These are phyloP conservation scores for Podaxis sp. DNA, from an alignment of 768 basidiomycete species.

Conservation along the genomic window DNA sequence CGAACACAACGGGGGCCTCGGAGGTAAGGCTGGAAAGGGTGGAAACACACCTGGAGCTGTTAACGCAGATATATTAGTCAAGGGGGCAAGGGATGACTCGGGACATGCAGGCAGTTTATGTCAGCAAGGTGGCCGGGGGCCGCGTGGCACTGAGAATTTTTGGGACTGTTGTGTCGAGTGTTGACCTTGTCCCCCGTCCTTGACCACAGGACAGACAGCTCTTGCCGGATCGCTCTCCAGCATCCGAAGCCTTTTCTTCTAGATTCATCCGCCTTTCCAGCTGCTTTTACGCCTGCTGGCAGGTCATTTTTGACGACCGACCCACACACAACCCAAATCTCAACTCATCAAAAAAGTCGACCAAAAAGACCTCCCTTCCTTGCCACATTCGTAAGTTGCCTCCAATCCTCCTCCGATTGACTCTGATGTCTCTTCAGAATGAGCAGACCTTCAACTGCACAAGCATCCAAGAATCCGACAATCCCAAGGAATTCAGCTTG, in stretches of 20 bases:
- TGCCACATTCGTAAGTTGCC: conserved; percentile 42
- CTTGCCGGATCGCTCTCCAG: conserved; percentile 43
- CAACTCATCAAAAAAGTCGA: conserved; percentile 45
- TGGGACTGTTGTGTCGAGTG: conserved; percentile 16
- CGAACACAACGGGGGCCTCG: neutral
- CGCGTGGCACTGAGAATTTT: conserved; percentile 13
- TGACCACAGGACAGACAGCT: conserved; percentile 34
- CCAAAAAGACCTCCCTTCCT: conserved; percentile 24
- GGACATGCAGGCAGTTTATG: neutral
- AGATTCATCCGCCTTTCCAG: conserved; percentile 46
- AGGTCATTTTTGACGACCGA: conserved; percentile 86
- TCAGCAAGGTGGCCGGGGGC: conserved; percentile 8
- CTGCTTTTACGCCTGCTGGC: conserved; percentile 83
- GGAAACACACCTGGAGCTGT: neutral
- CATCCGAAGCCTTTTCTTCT: conserved; percentile 41
- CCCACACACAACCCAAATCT: conserved; percentile 59
- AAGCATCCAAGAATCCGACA: conserved; percentile 66
- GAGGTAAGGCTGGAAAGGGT: neutral
- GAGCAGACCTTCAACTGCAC: conserved; percentile 85
- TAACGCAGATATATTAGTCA: neutral
- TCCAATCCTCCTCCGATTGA: conserved; percentile 13
- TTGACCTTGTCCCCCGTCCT: conserved; percentile 42
- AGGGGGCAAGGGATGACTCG: neutral
- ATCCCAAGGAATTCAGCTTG: conserved; percentile 85
- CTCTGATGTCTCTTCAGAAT: conserved; percentile 54